Conservation (phyloP, 345 rosid species). For the Dipteronia sinensis region DNA sequence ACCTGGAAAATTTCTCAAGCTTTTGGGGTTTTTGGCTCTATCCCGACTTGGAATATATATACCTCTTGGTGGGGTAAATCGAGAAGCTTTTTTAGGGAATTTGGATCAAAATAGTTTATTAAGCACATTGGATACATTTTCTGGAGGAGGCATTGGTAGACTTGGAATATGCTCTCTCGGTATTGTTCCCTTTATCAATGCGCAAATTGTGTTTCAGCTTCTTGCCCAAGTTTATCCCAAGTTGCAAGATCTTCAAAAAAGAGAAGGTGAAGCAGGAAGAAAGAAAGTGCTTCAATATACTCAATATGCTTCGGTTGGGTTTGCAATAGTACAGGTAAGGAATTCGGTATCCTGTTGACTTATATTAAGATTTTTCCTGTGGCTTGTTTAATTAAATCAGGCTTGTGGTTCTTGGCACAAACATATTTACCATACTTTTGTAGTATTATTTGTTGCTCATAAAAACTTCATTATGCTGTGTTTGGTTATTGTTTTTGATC, state of each 20-base stretch:
- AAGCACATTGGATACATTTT: conserved; percentile 93
- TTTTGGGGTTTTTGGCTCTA: conserved; percentile 78
- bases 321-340: conserved; percentile 78
- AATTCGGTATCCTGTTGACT: conserved; percentile 1
- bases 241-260: conserved; percentile 97
- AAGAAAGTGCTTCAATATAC: conserved; percentile 94
- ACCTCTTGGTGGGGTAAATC: conserved; percentile 96
- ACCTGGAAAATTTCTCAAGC: conserved; percentile 91
- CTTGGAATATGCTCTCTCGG: conserved; percentile 97
- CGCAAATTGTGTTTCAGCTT: conserved; percentile 97
- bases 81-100: conserved; percentile 89
- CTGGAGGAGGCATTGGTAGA: conserved; percentile 98
- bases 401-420: conserved; percentile 7
- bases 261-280: conserved; percentile 99
- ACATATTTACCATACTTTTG: neutral
- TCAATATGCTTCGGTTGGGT: conserved; percentile 91
- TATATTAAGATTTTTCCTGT: neutral
- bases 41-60: conserved; percentile 93
- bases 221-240: conserved; percentile 96
- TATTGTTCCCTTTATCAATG: conserved; percentile 95
- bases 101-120: conserved; percentile 88
- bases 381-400: neutral
- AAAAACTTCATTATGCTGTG: neutral
- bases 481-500: neutral
- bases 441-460: neutral